Percentiles rank a stretch among this genome's conserved stretches.
These are phyloP conservation scores for Linaria vulgaris DNA, from an alignment of 257 asterid species.

Conservation along the genomic window DNA sequence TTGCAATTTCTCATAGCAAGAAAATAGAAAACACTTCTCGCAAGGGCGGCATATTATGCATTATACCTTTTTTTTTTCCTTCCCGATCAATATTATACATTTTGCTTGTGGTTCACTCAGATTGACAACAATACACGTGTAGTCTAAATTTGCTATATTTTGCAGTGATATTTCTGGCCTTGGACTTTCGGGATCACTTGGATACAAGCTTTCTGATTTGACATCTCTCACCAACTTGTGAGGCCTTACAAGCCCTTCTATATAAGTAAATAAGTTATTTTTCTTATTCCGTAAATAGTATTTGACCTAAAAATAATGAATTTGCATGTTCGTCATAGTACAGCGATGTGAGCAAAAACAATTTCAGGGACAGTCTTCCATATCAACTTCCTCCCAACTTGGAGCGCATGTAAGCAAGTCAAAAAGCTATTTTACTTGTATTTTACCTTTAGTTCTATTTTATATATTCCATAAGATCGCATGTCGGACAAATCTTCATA, in stretches of 20 bases:
- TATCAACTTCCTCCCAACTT: constrained; percentile 62
- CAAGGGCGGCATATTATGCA: background rate
- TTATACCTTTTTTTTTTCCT: no score
- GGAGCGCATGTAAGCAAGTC: constrained; percentile 44
- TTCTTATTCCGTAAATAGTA: background rate
- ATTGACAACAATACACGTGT: background rate
- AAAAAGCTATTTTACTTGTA: constrained; percentile 1
- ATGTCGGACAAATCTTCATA: background rate
- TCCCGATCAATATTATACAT: background rate
- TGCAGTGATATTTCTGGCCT: constrained; percentile 43
- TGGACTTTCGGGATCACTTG: constrained; percentile 50
- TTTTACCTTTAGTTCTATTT: background rate
- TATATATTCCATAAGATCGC: background rate
- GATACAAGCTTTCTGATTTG: constrained; percentile 49
- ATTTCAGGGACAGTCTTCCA: constrained; percentile 52
- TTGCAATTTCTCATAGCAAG: background rate
- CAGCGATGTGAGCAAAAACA: constrained; percentile 73
- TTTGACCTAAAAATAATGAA: constrained; percentile 26
- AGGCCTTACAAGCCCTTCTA: constrained; percentile 36
- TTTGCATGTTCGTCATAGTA: constrained; percentile 39
- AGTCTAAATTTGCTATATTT: constrained; percentile 5
- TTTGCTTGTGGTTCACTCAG: background rate
- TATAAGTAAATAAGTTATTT: background rate
- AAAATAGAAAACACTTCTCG: background rate
- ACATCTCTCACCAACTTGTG: constrained; percentile 50